Evolutionary conservation across 306 rosid species (phyloP).

Genomic region (Sesbania bispinosa): DNA sequence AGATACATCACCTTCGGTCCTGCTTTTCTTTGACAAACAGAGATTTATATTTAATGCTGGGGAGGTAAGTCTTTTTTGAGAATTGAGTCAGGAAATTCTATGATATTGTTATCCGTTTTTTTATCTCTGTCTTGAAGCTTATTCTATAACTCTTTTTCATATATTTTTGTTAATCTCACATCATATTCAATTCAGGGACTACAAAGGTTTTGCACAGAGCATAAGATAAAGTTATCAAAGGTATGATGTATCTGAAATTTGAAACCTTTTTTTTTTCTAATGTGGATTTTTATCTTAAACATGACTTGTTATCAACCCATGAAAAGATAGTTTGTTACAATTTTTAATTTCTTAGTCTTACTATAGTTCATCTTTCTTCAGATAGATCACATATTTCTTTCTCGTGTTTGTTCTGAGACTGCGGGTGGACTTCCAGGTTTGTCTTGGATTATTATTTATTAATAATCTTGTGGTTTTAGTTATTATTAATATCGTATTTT

Average conservation of each 20-base stretch:
- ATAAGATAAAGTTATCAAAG: conserved; percentile 76
- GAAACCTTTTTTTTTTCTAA: background rate
- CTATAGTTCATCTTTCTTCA: conserved; percentile 33
- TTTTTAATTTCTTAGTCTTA: background rate
- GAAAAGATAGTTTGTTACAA: background rate
- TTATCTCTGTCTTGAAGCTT: background rate
- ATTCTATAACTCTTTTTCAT: background rate
- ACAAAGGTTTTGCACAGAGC: conserved; percentile 89
- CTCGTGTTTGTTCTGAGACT: conserved; percentile 94
- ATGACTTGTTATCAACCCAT: background rate
- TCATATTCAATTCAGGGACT: conserved; percentile 50
- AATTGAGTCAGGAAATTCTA: too few relatives aligned
- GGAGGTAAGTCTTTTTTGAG: conserved; percentile 46
- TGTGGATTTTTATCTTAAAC: background rate
- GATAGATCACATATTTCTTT: conserved; percentile 92
- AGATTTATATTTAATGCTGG: conserved; percentile 91
- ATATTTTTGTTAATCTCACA: background rate
- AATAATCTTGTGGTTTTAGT: background rate
- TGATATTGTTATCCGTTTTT: background rate
- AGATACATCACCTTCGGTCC: conserved; percentile 80
- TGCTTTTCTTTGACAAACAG: conserved; percentile 86
- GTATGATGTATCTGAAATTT: conserved; percentile 31
- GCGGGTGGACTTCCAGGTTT: conserved; percentile 95
- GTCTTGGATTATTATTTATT: conserved; percentile 18
- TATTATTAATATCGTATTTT: background rate